Evolutionary conservation across 202 grass and related monocot species (phyloP).

Genomic region (Digitaria exilis): DNA sequence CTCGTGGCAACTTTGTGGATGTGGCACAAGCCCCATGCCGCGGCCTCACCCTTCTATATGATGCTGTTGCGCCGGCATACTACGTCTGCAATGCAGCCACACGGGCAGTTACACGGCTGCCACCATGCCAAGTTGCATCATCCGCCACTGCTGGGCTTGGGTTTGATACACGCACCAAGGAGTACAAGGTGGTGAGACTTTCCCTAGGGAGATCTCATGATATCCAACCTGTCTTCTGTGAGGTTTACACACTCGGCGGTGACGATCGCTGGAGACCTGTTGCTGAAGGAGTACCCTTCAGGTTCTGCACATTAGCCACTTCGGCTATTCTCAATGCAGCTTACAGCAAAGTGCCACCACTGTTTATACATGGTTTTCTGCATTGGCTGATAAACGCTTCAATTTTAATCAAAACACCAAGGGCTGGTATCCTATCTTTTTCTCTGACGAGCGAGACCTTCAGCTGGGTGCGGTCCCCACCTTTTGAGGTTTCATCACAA

Average conservation of each 20-base stretch:
- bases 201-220: background rate
- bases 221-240: background rate
- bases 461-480: constrained; percentile 10
- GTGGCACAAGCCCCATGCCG: background rate
- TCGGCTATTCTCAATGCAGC: background rate
- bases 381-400: constrained; percentile 16
- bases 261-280: background rate
- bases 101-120: constrained; percentile 6
- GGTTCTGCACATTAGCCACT: background rate
- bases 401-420: background rate
- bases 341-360: background rate
- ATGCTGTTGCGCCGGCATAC: background rate
- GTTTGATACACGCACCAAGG: background rate
- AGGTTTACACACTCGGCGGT: background rate
- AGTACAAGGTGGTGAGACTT: constrained; percentile 32
- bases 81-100: constrained; percentile 26
- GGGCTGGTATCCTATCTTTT: constrained; percentile 21
- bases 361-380: constrained; percentile 29
- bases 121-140: background rate
- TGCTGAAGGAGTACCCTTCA: constrained; percentile 24
- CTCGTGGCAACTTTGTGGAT: background rate
- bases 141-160: background rate
- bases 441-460: constrained; percentile 33
- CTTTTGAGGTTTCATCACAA: background rate
- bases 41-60: constrained; percentile 6